Base-by-base conservation (phyloP, 2,329 filamentous ascomycete genomes). In the Thelonectria blattea region DNA sequence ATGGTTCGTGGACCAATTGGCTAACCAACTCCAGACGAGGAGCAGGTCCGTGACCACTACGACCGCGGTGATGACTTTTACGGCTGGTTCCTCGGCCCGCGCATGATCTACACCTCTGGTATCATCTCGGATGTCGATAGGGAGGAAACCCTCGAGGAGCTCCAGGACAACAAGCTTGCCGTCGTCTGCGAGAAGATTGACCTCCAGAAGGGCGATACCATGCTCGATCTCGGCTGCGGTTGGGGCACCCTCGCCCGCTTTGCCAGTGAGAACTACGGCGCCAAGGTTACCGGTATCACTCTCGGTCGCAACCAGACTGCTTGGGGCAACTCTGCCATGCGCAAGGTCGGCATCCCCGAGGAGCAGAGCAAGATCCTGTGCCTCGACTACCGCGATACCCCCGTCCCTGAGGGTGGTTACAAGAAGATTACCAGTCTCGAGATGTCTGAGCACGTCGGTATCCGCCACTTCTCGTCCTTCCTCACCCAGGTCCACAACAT, bases 61-160 rank as follows among this genome's bases (percentile, higher is more conserved):
- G 95, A 98, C 84, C 90, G 93, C 67, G 95, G 95, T 74, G 93
- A 99, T 76, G 95, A 98, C 80, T 97, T 97, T 81, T 99, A 99
- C 83, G 90, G 88, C 76, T 99, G 93, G 93, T 98, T 98, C 85
- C 87, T 98, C 65, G 95, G 95, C 63, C 94, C 94, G 61, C 93
- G 94, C 74, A 99, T 98, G 95, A 92, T 98, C 79, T 98, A 98
- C 83, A 99, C 95, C 52, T 96, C 92, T 52, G 95, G 95, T 72
- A 83, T 99, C 72, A 96, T 99, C 75, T 90, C 91, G 63, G 93
- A 98, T 77, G 86, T 91, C 76, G 88, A 89, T 78, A 85, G 84
- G 68, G 95, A 98, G 80, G 95, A 98, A 81, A 87, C 88, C 34
- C 89, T 99, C 24, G 95, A 99, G 80, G 85, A 98, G 80, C 86